Percentiles rank a stretch among this genome's conserved stretches.
These are phyloP conservation scores for Dactylorhiza incarnata DNA, from an alignment of 106 monocot species.

Conservation along the genomic window DNA sequence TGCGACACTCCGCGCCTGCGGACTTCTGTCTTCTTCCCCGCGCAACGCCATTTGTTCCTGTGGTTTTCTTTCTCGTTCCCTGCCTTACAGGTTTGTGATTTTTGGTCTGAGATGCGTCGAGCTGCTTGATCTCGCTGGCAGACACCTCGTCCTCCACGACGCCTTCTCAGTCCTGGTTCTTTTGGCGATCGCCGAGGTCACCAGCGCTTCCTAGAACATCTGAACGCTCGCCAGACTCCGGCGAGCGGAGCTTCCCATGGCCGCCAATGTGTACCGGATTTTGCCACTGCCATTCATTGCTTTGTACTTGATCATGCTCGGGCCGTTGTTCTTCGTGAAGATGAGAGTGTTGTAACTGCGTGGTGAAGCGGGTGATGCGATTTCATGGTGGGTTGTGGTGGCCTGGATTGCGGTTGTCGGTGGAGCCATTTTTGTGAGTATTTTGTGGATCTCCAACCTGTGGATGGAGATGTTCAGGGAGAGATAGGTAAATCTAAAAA, in stretches of 20 bases:
- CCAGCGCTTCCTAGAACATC: constrained; percentile 71
- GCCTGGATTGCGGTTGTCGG: constrained; percentile 88
- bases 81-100: too few species aligned
- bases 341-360: constrained; percentile 66
- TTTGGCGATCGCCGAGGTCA: constrained; percentile 67
- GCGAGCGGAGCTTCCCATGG: constrained; percentile 32
- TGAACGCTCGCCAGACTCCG: constrained; percentile 75
- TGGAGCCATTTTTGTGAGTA: constrained; percentile 72
- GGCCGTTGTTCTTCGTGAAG: constrained; percentile 74
- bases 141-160: constrained; percentile 60
- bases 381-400: constrained; percentile 65
- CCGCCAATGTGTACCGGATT: constrained; percentile 31
- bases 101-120: constrained; percentile 42
- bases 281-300: constrained; percentile 67
- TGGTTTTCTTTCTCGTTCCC: too few species aligned
- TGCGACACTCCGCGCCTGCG: too few species aligned
- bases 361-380: constrained; percentile 50
- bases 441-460: constrained; percentile 68
- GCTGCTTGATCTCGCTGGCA: constrained; percentile 68
- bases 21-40: too few species aligned
- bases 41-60: too few species aligned
- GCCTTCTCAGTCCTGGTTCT: constrained; percentile 67
- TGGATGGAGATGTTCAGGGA: constrained; percentile 73
- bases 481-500: too few species aligned
- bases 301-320: constrained; percentile 56